Base-by-base conservation (phyloP, 345 rosid species). In the Syzygium oleosum region DNA sequence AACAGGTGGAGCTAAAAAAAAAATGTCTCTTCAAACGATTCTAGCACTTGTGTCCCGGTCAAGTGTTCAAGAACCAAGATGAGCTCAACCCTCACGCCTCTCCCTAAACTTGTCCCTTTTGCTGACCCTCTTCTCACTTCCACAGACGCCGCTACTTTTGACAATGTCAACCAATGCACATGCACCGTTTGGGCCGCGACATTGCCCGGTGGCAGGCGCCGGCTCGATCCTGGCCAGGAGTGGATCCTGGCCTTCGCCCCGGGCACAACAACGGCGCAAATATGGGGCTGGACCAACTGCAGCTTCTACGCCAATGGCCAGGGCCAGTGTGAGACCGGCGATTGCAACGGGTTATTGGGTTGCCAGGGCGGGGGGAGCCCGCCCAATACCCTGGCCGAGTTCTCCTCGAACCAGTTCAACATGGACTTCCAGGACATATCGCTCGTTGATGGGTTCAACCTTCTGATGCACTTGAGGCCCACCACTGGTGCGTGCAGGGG, bases 221-320 rank as follows among this genome's bases (percentile, higher is more conserved):
- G 25, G 77, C 90, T 91, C 23, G 52, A 90, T 53, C 80, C 14
- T 11, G 86, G 88, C 86, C 85, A 87, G 46, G 46, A 43, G 46
- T 43, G 61, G 52, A 90, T 51, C 80, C 19, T 11, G 84, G 87
- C 83, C 85, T 87, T 84, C 7, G 23, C 58, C n/a, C 52, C 90
- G 0, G 89, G 87, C 23, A 91, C 89, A 1, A 27, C 54, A 5
- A 31, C 5, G 16, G 92, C 84, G 5, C 87, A 91, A 7, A 87
- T 91, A 13, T 91, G 90, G 92, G 89, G 88, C 27, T 68, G 88
- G 29, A 88, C 91, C 31, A 87, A 84, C 12, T 91, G 93, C 86
- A 25, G 27, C 9, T 91, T 91, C 0, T 89, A 91, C 23, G 88
- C 85, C 23, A 52, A 89, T 9, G 93, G 91, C 15, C 27, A 56